Evolutionary conservation across 2,329 filamentous ascomycete genomes (phyloP), one percentile per base, ranked within the genome.

Genomic region (Cordyceps farinosa): DNA sequence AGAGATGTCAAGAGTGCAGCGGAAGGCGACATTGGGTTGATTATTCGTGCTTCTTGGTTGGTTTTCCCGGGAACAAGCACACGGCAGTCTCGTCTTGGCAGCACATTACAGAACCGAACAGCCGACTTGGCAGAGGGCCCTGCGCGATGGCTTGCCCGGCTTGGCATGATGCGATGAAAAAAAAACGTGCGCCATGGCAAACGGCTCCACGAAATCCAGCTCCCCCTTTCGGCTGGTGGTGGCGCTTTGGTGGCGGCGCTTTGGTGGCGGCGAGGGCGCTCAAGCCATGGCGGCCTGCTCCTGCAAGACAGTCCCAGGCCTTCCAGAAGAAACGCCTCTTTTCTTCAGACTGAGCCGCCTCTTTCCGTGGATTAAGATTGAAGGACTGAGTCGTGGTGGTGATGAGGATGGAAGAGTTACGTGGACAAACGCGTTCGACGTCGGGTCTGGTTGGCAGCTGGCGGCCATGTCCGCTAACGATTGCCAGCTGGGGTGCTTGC

Each of bases 1-100:
- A 22, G 22, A 22, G 22, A 22, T 22, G 22, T 22, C 22, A 22
- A 22, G 22, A 22, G 22, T 22, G 22, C 22, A 22, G 22, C 22
- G 22, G 22, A 22, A 22, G 22, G 22, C 22, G 22, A 22, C 22
- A 22, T 22, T 22, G 22, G 22, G 4, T 48, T 48, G 11, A 29
- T 48, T 30, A 48, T 30, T 32, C 32, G 22, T 22, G 22, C 22
- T 22, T 22, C 22, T 22, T 8, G 15, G 8, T n/a, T 50, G 36
- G 11, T 29, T 48, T 8, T n/a, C 2, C 15, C 56, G 56, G 56
- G 56, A 48, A 58, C 56, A 50, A 58, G 11, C 57, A 34, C 15
- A 22, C 57, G 57, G 57, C 9, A 44, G 44, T 60, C 52, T 60
- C 17, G 57, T 52, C 57, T 60, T 60, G 57, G 57, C 47, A 52